Evolutionary conservation across 2,329 filamentous ascomycete species (phyloP), one percentile per base, ranked within the genome.

Genomic region (Chlorencoelia australis): DNA sequence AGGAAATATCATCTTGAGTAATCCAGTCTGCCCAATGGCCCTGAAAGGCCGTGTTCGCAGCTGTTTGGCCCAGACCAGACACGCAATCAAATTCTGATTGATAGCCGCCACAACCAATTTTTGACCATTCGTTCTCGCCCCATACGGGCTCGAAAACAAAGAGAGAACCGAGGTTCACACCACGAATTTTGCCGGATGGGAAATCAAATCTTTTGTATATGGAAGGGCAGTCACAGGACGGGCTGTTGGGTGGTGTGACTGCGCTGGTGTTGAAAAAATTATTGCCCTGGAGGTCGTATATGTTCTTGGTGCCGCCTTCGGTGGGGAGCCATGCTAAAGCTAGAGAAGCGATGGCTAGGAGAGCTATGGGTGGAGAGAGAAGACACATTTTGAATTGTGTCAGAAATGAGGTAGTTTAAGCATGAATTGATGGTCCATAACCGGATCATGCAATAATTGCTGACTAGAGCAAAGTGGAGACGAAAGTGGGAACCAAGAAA

Each of bases 121-220:
- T 43, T 7, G 39, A 51, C 64, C 66, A 70, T 33, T 55, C 56
- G 11, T 49, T 47, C 9, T 43, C 37, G 11, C 59, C 59, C 47
- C 69, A 61, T 67, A 66, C 69, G 14, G 64, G 64, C 47, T 69
- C 67, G 27, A 67, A 52, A 31, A 69, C 52, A 44, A 69, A 69
- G 11, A 63, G 55, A 4, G 63, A 62, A 9, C 67, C 65, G 10
- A 69, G 51, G 42, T 69, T 68, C 18, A 71, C 66, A 21, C 67
- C 66, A 3, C 65, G 61, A 36, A 71, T 63, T 45, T 66, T 67
- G 13, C 48, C 48, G 6, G 42, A 42, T 5, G 31, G 40, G n/a
- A n/a, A n/a, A n/a, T n/a, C n/a, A n/a, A n/a, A n/a, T n/a, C n/a
- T n/a, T n/a, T n/a, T n/a, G n/a, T n/a, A n/a, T n/a, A n/a, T n/a